Evolutionary conservation across 805 yeast genomes (phyloP).

Genomic region (Wickerhamomyces bisporus): DNA sequence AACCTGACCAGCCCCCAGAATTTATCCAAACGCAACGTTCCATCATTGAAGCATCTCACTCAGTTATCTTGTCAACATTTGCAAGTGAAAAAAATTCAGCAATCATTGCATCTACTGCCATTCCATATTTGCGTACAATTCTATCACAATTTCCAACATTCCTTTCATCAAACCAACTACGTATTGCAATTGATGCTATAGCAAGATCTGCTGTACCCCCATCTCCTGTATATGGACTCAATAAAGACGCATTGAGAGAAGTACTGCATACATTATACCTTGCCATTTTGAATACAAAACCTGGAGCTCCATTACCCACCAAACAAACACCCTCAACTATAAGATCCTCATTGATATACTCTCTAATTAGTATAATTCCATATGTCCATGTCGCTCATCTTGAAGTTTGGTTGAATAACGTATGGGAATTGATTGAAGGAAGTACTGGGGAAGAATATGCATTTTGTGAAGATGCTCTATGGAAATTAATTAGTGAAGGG

Average conservation of each 20-base stretch:
- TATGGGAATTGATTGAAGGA: conserved; percentile 31
- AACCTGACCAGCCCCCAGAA: conserved; percentile 7
- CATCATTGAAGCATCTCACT: conserved; percentile 59
- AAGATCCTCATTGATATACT: conserved; percentile 43
- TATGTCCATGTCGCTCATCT: conserved; percentile 41
- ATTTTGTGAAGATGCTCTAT: conserved; percentile 37
- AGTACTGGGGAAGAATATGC: conserved; percentile 34
- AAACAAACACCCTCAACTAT: conserved; percentile 26
- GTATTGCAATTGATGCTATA: conserved; percentile 51
- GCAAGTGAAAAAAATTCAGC: conserved; percentile 17
- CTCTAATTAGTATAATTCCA: conserved; percentile 49
- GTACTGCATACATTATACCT: conserved; percentile 39
- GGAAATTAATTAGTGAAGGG: conserved; percentile 55
- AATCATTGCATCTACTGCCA: conserved; percentile 21
- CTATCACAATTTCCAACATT: conserved; percentile 51
- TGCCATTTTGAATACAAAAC: conserved; percentile 32
- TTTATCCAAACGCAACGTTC: conserved; percentile 17
- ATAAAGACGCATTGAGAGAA: conserved; percentile 25
- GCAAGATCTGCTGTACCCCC: conserved; percentile 40
- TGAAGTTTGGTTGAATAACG: conserved; percentile 41
- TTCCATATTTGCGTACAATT: conserved; percentile 41
- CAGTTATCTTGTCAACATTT: conserved; percentile 42
- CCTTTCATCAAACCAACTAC: conserved; percentile 49
- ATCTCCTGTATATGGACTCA: conserved; percentile 26
- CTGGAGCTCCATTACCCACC: conserved; percentile 26